Percentiles rank a stretch among this genome's conserved stretches.
These are phyloP conservation scores for Cadophora luteo-olivacea DNA, from an alignment of 2,329 filamentous ascomycete genomes.

Conservation along the genomic window DNA sequence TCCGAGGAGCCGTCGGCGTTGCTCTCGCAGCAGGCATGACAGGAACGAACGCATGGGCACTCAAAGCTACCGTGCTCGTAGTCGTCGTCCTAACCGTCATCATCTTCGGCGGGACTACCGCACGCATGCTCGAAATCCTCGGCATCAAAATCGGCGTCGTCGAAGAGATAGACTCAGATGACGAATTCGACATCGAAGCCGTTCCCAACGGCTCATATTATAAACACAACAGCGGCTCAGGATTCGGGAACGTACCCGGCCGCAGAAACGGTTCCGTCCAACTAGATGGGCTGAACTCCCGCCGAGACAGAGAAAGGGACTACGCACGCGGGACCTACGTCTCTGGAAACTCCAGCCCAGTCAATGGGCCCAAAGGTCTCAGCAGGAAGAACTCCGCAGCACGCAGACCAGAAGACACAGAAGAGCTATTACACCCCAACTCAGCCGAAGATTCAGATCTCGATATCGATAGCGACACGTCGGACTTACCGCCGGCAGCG, in stretches of 20 bases:
- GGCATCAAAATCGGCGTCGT: slow-evolving; percentile 96
- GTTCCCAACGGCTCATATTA: slow-evolving; percentile 60
- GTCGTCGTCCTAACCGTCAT: slow-evolving; percentile 98
- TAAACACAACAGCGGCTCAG: slow-evolving; percentile 72
- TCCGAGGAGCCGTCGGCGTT: slow-evolving; percentile 94
- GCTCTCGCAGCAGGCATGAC: slow-evolving; percentile 88
- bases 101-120: slow-evolving; percentile 97
- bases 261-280: slow-evolving; percentile 58
- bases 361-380: slow-evolving; percentile 51
- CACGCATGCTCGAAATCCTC: slow-evolving; percentile 95
- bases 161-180: slow-evolving; percentile 95
- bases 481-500: slow-evolving; percentile 69
- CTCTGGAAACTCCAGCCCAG: slow-evolving; percentile 45
- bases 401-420: slow-evolving; percentile 49
- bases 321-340: slow-evolving; percentile 44
- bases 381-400: slow-evolving; percentile 56
- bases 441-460: slow-evolving; percentile 56
- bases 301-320: slow-evolving; percentile 38
- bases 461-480: slow-evolving; percentile 67
- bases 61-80: slow-evolving; percentile 94
- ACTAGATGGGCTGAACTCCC: slow-evolving; percentile 60
- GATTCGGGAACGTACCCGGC: slow-evolving; percentile 75
- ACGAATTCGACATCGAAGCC: slow-evolving; percentile 90
- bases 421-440: slow-evolving; percentile 58
- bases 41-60: slow-evolving; percentile 79